These are phyloP conservation scores for Arthrinium phaeospermum DNA, from an alignment of 2,329 filamentous ascomycete species.

Conservation along the genomic window DNA sequence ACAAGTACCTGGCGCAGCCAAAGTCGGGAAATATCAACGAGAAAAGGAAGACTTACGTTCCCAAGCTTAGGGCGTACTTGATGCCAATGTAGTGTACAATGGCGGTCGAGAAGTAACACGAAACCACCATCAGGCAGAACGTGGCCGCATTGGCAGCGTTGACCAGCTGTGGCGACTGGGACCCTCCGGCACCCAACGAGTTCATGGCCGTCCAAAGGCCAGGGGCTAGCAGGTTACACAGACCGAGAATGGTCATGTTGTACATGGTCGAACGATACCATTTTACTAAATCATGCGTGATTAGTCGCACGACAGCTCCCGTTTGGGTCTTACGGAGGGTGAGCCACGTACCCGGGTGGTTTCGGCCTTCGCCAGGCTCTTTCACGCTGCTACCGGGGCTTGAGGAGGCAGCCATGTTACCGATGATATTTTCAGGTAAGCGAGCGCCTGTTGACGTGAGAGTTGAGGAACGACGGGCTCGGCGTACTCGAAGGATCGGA, in stretches of 20 bases:
- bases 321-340: no score
- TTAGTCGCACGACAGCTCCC: not conserved
- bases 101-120: constrained; percentile 68
- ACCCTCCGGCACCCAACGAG: constrained; percentile 72
- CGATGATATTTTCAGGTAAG: not conserved
- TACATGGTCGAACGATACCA: constrained; percentile 77
- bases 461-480: not conserved
- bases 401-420: not conserved
- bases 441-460: no score
- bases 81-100: constrained; percentile 73
- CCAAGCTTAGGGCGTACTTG: constrained; percentile 72
- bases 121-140: constrained; percentile 75
- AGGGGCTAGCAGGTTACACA: constrained; percentile 73
- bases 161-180: constrained; percentile 67
- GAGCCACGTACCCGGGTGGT: not conserved
- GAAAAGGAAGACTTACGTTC: constrained; percentile 54
- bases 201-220: constrained; percentile 80
- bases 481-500: no score
- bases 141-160: constrained; percentile 75
- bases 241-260: constrained; percentile 73
- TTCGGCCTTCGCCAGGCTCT: not conserved
- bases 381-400: not conserved
- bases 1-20: no score
- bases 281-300: constrained; percentile 51
- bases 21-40: not conserved